Evolutionary conservation across 2,329 filamentous ascomycete genomes (phyloP).

Genomic region (Metarhizium sp.): DNA sequence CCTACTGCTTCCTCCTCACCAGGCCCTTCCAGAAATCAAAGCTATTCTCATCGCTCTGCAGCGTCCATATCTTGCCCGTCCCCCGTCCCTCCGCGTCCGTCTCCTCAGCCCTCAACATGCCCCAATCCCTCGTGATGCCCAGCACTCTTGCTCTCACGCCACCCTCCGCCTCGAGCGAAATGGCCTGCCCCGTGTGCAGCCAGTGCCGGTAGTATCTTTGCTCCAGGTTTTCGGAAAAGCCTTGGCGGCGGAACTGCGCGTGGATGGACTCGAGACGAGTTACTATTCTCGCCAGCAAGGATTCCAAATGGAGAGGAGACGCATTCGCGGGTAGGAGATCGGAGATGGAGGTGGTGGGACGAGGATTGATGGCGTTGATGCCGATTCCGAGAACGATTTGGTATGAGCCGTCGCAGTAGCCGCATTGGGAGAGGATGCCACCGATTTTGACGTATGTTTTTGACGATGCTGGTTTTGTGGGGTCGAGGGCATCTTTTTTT

Average conservation of each 20-base stretch:
- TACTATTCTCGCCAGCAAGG: conserved; percentile 71
- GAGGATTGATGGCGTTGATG: conserved; percentile 73
- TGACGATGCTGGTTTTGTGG: conserved; percentile 35
- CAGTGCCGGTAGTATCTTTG: conserved; percentile 71
- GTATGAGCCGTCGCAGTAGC: conserved; percentile 68
- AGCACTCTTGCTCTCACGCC: conserved; percentile 67
- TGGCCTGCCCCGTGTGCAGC: conserved; percentile 68
- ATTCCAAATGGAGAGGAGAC: conserved; percentile 61
- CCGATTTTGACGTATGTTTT: conserved; percentile 75
- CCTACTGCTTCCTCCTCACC: conserved; percentile 64
- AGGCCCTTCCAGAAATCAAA: conserved; percentile 95
- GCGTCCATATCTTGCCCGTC: conserved; percentile 69
- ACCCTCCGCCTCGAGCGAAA: conserved; percentile 71
- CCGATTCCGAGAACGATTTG: conserved; percentile 81
- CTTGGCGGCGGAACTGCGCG: conserved; percentile 59
- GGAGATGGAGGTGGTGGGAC: conserved; percentile 80
- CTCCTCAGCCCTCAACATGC: conserved; percentile 77
- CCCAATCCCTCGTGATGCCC: conserved; percentile 89
- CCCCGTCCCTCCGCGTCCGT: conserved; percentile 59
- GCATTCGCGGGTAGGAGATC: conserved; percentile 50
- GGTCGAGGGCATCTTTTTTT: conserved; percentile 54
- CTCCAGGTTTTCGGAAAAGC: conserved; percentile 68
- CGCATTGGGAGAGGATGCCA: conserved; percentile 84
- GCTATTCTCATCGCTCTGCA: conserved; percentile 96
- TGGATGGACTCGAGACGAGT: conserved; percentile 73